phyloP scores from a whole-genome alignment of 2,329 filamentous ascomycete genomes.

The Claviceps spartinae region DNA sequence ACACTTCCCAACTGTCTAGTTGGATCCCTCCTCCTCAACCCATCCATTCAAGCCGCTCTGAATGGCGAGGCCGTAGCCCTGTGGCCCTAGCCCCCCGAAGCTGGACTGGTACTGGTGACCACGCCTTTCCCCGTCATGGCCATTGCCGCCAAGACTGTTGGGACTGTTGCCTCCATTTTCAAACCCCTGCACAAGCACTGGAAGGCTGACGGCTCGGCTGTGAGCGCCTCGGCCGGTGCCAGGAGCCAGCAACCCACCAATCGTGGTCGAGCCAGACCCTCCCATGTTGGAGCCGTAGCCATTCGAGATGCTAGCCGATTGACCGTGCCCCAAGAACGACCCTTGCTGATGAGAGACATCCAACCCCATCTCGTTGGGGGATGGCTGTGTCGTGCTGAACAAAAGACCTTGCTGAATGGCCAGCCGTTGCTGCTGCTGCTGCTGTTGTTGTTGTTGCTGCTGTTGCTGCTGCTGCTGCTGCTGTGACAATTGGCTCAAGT shows the following conservation, averaged over 20 bases:
- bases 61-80: slow-evolving; percentile 46
- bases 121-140: slow-evolving; percentile 39
- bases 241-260: slow-evolving; percentile 65
- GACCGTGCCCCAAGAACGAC: slow-evolving; percentile 46
- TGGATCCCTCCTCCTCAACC: slow-evolving; percentile 53
- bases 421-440: slow-evolving; percentile 49
- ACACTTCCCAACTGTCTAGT: slow-evolving; percentile 24
- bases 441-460: slow-evolving; percentile 35
- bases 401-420: slow-evolving; percentile 67
- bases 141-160: slow-evolving; percentile 31
- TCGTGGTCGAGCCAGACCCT: slow-evolving; percentile 49
- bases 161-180: slow-evolving; percentile 45
- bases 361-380: slow-evolving; percentile 40
- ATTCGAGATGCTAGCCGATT: slow-evolving; percentile 53
- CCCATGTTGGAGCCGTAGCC: slow-evolving; percentile 42
- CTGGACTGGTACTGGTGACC: slow-evolving; percentile 55
- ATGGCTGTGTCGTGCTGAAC: slow-evolving; percentile 58
- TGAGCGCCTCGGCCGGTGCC: slow-evolving; percentile 47
- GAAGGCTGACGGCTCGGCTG: slow-evolving; percentile 80
- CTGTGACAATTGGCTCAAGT: slow-evolving; percentile 70
- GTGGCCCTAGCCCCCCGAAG: slow-evolving; percentile 44
- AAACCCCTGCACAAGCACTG: slow-evolving; percentile 51
- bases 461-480: slow-evolving; percentile 42
- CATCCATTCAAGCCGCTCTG: slow-evolving; percentile 52
- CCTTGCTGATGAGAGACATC: slow-evolving; percentile 46